Evolutionary conservation across 1,284 basidiomycete genomes (phyloP).

Genomic region (Ganoderma lucidum): DNA sequence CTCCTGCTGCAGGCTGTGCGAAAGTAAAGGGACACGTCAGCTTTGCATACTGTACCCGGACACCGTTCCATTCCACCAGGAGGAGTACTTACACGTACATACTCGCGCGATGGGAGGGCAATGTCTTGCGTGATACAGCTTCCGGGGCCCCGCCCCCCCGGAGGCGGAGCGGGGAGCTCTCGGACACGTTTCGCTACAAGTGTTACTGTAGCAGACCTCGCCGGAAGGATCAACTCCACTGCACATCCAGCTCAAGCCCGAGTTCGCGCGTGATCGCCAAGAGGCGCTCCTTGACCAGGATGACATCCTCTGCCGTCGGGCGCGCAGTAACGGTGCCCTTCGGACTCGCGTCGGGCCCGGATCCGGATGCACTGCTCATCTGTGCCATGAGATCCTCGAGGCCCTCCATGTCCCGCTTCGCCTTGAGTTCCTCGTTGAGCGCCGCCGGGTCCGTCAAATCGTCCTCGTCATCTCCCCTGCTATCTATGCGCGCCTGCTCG

Average conservation of each 20-base stretch:
- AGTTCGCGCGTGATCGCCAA: slow-evolving; percentile 45
- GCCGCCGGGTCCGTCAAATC: slow-evolving; percentile 33
- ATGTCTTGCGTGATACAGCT: neutral
- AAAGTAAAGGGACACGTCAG: neutral
- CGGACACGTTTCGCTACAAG: neutral
- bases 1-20: neutral
- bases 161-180: neutral
- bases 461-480: slow-evolving; percentile 36
- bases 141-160: neutral
- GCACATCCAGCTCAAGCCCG: slow-evolving; percentile 36
- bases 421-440: slow-evolving; percentile 50
- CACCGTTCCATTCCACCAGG: neutral
- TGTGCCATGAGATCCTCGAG: slow-evolving; percentile 63
- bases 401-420: slow-evolving; percentile 57
- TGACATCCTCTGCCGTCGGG: slow-evolving; percentile 55
- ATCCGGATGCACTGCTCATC: slow-evolving; percentile 40
- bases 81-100: neutral
- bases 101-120: neutral
- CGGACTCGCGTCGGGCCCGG: neutral
- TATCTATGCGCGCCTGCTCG: slow-evolving; percentile 33
- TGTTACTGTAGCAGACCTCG: neutral
- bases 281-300: slow-evolving; percentile 50
- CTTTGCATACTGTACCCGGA: neutral
- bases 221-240: slow-evolving; percentile 36
- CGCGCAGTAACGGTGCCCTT: slow-evolving; percentile 31